phyloP scores from a whole-genome alignment of 495 filamentous ascomycete species.

The Hypoxylon crocopeplum region DNA sequence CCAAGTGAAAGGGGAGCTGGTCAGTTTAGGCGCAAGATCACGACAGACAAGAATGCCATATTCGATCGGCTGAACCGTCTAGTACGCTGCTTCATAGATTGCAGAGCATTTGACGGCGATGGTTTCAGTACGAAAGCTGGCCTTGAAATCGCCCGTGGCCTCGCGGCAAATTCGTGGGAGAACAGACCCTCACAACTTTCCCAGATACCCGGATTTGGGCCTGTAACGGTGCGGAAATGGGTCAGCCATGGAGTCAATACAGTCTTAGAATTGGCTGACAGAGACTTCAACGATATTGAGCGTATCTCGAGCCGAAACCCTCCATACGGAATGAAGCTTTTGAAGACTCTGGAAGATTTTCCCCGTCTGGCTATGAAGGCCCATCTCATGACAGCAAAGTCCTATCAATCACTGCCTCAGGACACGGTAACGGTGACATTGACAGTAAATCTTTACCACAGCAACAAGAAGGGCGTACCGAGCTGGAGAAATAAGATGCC shows the following conservation, averaged over 20 bases:
- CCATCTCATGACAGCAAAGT: slow-evolving; percentile 36
- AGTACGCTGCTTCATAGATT: slow-evolving; percentile 86
- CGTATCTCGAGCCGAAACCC: slow-evolving; percentile 77
- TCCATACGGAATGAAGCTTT: slow-evolving; percentile 77
- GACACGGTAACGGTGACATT: slow-evolving; percentile 63
- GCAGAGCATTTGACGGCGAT: slow-evolving; percentile 72
- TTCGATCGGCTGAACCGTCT: slow-evolving; percentile 78
- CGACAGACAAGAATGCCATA: slow-evolving; percentile 72
- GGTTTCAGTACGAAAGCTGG: slow-evolving; percentile 70
- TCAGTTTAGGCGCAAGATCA: slow-evolving; percentile 67
- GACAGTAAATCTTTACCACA: slow-evolving; percentile 72
- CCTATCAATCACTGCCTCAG: slow-evolving; percentile 43
- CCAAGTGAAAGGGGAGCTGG: slow-evolving; percentile 66
- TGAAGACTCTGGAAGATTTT: slow-evolving; percentile 70
- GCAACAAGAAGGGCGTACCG: slow-evolving; percentile 69
- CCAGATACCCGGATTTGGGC: slow-evolving; percentile 84
- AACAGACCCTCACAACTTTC: slow-evolving; percentile 82
- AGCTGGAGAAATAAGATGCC: slow-evolving; percentile 68
- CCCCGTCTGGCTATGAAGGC: slow-evolving; percentile 70
- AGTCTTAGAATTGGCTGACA: slow-evolving; percentile 72
- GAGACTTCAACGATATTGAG: slow-evolving; percentile 76
- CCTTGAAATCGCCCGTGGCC: slow-evolving; percentile 78
- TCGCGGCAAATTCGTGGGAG: slow-evolving; percentile 87
- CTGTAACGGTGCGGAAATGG: slow-evolving; percentile 79
- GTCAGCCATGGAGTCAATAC: slow-evolving; percentile 71